phyloP scores from a whole-genome alignment of 2,329 filamentous ascomycete genomes.

The Hypoxylon sp. region DNA sequence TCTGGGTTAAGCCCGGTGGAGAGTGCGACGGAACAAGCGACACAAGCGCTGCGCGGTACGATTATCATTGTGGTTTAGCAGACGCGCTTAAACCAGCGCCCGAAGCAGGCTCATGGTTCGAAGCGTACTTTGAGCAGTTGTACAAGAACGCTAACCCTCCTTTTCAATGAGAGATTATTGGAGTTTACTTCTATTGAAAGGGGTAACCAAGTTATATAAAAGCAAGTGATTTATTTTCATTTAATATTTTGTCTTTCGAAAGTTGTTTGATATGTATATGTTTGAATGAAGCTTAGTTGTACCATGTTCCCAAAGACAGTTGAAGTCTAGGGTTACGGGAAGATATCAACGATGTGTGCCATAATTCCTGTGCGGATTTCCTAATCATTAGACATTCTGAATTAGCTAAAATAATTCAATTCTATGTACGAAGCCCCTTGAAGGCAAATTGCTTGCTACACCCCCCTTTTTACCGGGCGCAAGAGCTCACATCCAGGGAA shows the following conservation, averaged over 20 bases:
- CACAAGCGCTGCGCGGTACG: constrained; percentile 63
- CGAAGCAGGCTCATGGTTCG: constrained; percentile 79
- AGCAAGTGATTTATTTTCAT: background rate
- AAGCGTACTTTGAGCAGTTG: constrained; percentile 72
- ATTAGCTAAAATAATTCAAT: background rate
- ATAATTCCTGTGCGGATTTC: background rate
- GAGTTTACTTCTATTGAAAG: background rate
- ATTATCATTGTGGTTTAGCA: constrained; percentile 67
- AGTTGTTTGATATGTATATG: background rate
- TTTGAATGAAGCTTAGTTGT: background rate
- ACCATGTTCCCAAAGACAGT: background rate
- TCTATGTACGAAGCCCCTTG: background rate
- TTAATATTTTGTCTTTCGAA: background rate
- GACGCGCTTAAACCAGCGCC: constrained; percentile 75
- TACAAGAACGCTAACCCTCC: constrained; percentile 70
- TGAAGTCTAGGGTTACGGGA: background rate
- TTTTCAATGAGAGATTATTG: constrained; percentile 52
- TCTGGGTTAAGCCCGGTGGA: constrained; percentile 74
- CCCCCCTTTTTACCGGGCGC: background rate
- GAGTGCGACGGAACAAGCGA: constrained; percentile 63
- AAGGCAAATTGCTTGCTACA: background rate
- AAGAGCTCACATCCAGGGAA: background rate
- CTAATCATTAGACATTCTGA: constrained; percentile 9
- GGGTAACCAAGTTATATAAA: background rate
- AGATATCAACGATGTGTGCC: background rate